phyloP scores from a whole-genome alignment of 192 early-diverging fungal genomes.

The Oehlia diaphana region DNA sequence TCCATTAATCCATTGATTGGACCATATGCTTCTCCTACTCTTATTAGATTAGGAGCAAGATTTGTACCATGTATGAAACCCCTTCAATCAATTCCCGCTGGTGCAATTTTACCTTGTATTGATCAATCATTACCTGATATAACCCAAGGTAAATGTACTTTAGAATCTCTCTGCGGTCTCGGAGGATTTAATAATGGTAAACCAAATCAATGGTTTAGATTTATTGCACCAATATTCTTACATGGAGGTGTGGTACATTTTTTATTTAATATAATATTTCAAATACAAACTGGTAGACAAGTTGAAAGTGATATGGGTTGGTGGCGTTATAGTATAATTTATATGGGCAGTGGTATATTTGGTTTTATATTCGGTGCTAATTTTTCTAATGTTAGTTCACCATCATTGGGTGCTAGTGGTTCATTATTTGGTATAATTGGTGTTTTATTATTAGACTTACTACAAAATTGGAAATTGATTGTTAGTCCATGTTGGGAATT shows the following conservation, averaged over 20 bases:
- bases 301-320: conserved; percentile 78
- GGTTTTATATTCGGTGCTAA: conserved; percentile 83
- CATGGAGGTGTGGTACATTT: conserved; percentile 83
- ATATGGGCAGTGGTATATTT: conserved; percentile 69
- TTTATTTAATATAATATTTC: conserved; percentile 72
- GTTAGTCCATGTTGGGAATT: conserved; percentile 66
- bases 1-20: conserved; percentile 82
- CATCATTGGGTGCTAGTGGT: conserved; percentile 62
- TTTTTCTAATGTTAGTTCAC: conserved; percentile 35
- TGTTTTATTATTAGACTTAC: conserved; percentile 71
- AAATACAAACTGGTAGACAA: conserved; percentile 67
- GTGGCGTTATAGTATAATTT: conserved; percentile 70
- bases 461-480: conserved; percentile 76
- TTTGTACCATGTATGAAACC: conserved; percentile 80
- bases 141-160: conserved; percentile 42
- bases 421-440: conserved; percentile 74
- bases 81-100: conserved; percentile 32
- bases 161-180: conserved; percentile 65
- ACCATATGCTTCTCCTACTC: conserved; percentile 46
- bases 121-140: conserved; percentile 30
- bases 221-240: conserved; percentile 79
- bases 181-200: conserved; percentile 47
- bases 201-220: conserved; percentile 79
- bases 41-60: conserved; percentile 72
- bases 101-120: conserved; percentile 38